Evolutionary conservation across 352 stramenopile genomes (phyloP), one percentile per base, ranked within the genome.

Genomic region (Phytophthora hibernalis): DNA sequence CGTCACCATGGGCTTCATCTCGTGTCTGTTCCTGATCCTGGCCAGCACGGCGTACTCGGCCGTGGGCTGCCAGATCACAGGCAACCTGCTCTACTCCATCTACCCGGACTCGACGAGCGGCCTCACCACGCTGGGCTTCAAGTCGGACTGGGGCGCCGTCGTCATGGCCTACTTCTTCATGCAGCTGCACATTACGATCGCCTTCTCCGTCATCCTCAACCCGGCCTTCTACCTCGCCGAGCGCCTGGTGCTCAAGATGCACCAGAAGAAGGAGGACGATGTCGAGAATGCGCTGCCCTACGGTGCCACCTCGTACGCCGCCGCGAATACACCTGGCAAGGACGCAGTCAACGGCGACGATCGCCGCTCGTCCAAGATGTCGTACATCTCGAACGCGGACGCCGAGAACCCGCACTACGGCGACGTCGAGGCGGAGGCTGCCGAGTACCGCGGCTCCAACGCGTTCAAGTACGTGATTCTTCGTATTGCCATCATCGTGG

Each of bases 11-110:
- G 61, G 28, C 28, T 74, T 82, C 56, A 64, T 82, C 45, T 78
- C 68, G 37, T 20, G 26, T 8, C 49, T 80, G 18, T 79, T 80
- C 66, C 58, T 77, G 16, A 61, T 74, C 47, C 50, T 82, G 38
- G 61, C 72, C 54, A 72, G 52, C 53, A 69, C 59, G 38, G 73
- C 66, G 31, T 83, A 81, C 59, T 83, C 73, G 45, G 62, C 70
- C 13, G 66, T 85, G 16, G 77, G 77, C 37, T 86, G 78, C 66
- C 78, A 86, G 67, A 84, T 86, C 54, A 72, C 77, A 15, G 69
- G 72, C 50, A 83, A 82, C 70, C 68, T 86, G 55, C 70, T 86
- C 31, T 86, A 83, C 68, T 67, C 73, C 28, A 85, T 87, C 47
- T 83, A 69, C 58, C 68, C 66, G 24, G 47, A 81, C 54, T 24